Conservation (phyloP, 345 rosid genomes). For the Brassica napus region DNA sequence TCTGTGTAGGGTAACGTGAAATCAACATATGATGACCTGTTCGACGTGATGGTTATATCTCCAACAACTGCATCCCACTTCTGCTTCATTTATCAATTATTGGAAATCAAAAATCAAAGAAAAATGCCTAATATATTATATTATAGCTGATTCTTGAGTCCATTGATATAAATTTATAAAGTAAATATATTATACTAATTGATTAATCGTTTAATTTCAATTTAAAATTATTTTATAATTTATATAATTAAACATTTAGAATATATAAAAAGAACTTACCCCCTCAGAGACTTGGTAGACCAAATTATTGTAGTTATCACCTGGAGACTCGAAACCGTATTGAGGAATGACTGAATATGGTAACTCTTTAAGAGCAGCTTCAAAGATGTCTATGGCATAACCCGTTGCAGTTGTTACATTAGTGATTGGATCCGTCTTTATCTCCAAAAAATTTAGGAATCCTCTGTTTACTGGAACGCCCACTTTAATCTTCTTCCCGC, state of each 20-base stretch:
- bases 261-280: slow-evolving; percentile 38
- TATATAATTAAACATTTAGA: too few species aligned
- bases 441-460: slow-evolving; percentile 35
- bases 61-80: slow-evolving; percentile 60
- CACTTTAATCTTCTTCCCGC: slow-evolving; percentile 43
- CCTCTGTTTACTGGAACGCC: slow-evolving; percentile 46
- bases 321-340: background rate
- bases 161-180: too few species aligned
- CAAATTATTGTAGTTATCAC: slow-evolving; percentile 40
- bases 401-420: slow-evolving; percentile 20
- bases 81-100: slow-evolving; percentile 35
- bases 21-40: slow-evolving; percentile 55
- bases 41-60: slow-evolving; percentile 55
- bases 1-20: slow-evolving; percentile 71
- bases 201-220: too few species aligned
- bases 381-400: slow-evolving; percentile 40
- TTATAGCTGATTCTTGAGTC: too few species aligned
- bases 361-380: slow-evolving; percentile 26
- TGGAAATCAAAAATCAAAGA: background rate
- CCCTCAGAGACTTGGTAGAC: slow-evolving; percentile 36
- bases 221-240: too few species aligned
- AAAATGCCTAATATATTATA: background rate
- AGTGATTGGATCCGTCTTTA: background rate
- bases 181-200: too few species aligned
- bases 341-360: slow-evolving; percentile 38